Percentiles rank a stretch among this genome's conserved stretches.
These are phyloP conservation scores for Codiaeum variegatum DNA, from an alignment of 441 rosid genomes.

Conservation along the genomic window DNA sequence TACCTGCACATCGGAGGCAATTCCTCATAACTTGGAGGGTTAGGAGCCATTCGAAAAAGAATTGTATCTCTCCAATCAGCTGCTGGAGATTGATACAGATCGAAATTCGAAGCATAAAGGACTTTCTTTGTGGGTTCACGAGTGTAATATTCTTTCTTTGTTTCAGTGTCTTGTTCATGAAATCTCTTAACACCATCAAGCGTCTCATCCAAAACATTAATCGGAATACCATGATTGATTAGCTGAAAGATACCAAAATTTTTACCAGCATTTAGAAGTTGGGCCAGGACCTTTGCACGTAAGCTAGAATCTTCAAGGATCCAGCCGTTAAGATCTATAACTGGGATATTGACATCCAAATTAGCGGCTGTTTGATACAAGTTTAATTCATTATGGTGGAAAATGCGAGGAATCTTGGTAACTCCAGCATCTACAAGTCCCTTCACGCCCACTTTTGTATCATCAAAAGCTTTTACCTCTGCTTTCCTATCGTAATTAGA, in stretches of 20 bases:
- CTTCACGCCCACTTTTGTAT: conserved; percentile 37
- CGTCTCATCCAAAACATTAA: conserved; percentile 31
- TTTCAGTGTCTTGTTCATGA: conserved; percentile 37
- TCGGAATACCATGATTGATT: conserved; percentile 34
- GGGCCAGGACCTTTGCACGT: neutral
- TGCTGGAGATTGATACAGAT: conserved; percentile 32
- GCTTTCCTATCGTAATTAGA: conserved; percentile 26
- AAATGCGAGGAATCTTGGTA: conserved; percentile 24
- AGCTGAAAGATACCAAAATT: no score
- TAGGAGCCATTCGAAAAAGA: conserved; percentile 32
- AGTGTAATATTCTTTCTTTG: conserved; percentile 29
- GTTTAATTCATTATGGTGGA: conserved; percentile 18
- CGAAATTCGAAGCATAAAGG: conserved; percentile 37
- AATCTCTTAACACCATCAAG: conserved; percentile 33
- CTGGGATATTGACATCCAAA: conserved; percentile 22
- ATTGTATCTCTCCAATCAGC: conserved; percentile 50
- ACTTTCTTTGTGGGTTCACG: conserved; percentile 31
- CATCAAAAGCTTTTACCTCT: conserved; percentile 42
- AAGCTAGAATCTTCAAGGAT: no score
- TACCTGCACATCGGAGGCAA: conserved; percentile 47
- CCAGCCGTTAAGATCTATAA: conserved; percentile 26
- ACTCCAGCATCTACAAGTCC: conserved; percentile 40
- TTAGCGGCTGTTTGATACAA: neutral
- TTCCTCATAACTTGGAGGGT: conserved; percentile 38
- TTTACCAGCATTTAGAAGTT: no score